Conservation (phyloP, 495 filamentous ascomycete genomes). For the Staphylotrichum longicolle region DNA sequence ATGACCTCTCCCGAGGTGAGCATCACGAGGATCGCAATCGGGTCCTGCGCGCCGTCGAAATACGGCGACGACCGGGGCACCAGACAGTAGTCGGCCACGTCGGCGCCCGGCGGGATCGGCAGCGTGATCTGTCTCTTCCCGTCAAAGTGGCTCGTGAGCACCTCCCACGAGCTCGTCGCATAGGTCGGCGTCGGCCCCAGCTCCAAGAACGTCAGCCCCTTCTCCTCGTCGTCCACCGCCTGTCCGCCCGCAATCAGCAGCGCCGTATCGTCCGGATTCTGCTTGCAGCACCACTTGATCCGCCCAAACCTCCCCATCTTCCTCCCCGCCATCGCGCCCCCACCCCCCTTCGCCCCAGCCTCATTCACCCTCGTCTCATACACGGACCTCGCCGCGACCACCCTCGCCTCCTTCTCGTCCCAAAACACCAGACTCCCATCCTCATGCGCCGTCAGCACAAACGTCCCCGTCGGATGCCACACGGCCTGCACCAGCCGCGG, state of each 20-base stretch:
- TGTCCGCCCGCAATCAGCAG: constrained; percentile 82
- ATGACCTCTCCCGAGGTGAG: constrained; percentile 83
- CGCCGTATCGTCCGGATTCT: constrained; percentile 88
- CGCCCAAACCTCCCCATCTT: constrained; percentile 63
- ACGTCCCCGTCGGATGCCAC: constrained; percentile 96
- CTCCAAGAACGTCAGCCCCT: constrained; percentile 83
- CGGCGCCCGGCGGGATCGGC: constrained; percentile 72
- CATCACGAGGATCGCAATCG: constrained; percentile 75
- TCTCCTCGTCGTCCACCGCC: constrained; percentile 57
- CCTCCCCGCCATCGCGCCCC: constrained; percentile 38
- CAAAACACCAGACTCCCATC: constrained; percentile 89
- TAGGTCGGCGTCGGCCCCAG: constrained; percentile 87
- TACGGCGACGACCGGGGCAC: constrained; percentile 79
- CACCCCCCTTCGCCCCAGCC: constrained; percentile 24
- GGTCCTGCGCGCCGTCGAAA: constrained; percentile 84
- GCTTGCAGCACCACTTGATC: constrained; percentile 87
- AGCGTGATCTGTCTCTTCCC: constrained; percentile 67
- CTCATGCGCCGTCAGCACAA: constrained; percentile 82
- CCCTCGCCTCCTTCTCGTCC: constrained; percentile 88
- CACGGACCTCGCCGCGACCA: constrained; percentile 79
- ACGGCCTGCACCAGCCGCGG: constrained; percentile 74
- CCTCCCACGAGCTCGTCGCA: constrained; percentile 82
- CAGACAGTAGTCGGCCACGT: constrained; percentile 76
- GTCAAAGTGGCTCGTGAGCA: constrained; percentile 73
- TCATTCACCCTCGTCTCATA: constrained; percentile 67